Evolutionary conservation across 2,329 filamentous ascomycete genomes (phyloP).

Genomic region (Grosmannia huntii): DNA sequence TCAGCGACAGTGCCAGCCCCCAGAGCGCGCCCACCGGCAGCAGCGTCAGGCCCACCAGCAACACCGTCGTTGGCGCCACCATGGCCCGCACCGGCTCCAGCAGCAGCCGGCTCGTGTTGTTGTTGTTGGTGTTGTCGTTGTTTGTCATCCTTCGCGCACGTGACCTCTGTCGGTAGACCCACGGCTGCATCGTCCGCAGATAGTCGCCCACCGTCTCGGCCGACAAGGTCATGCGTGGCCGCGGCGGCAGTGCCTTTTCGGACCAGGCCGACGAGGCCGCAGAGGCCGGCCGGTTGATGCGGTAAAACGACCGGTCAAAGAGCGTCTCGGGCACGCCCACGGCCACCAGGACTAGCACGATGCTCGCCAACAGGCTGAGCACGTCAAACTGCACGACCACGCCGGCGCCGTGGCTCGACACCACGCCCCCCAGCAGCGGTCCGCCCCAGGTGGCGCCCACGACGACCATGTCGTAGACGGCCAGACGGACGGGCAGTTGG

Average conservation of each 20-base stretch:
- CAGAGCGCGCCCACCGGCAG: conserved; percentile 35
- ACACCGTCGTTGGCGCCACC: conserved; percentile 33
- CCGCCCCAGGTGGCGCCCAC: conserved; percentile 38
- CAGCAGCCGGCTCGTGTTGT: conserved; percentile 18
- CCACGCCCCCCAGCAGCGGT: conserved; percentile 38
- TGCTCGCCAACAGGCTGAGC: conserved; percentile 32
- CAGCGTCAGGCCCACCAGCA: conserved; percentile 31
- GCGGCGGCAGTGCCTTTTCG: conserved; percentile 15
- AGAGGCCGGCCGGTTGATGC: conserved; percentile 15
- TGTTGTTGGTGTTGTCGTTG: conserved; percentile 14
- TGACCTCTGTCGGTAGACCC: neutral
- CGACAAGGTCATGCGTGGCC: conserved; percentile 17
- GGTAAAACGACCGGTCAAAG: conserved; percentile 29
- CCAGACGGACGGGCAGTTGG: conserved; percentile 31
- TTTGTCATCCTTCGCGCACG: neutral
- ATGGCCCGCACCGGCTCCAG: conserved; percentile 35
- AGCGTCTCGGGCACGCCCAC: conserved; percentile 39
- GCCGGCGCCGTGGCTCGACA: conserved; percentile 25
- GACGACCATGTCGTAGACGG: conserved; percentile 31
- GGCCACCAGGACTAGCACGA: conserved; percentile 33
- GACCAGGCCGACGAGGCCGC: conserved; percentile 10
- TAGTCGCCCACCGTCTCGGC: conserved; percentile 23
- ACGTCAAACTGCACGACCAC: conserved; percentile 38
- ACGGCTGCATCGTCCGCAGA: conserved; percentile 21
- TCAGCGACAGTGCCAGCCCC: conserved; percentile 31